Conservation (phyloP, 108 stramenopile species). For the Skeletonema potamos region DNA sequence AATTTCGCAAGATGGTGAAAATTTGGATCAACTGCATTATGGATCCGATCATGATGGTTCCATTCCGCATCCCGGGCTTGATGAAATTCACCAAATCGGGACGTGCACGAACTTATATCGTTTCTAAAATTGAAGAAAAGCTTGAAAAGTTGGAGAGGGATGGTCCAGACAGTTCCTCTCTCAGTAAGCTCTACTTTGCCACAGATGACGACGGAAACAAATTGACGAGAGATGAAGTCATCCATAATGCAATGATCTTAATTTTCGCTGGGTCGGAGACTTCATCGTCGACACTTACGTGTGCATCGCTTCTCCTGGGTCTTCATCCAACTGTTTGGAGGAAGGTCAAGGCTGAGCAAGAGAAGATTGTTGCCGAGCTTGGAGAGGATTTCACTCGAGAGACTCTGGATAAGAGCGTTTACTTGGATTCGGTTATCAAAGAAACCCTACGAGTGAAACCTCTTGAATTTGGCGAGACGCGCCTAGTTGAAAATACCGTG, state of each 20-base stretch:
- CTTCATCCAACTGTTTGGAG: slow-evolving; percentile 40
- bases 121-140: slow-evolving; percentile 43
- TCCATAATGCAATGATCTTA: slow-evolving; percentile 45
- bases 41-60: slow-evolving; percentile 16
- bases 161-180: slow-evolving; percentile 45
- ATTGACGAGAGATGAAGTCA: slow-evolving; percentile 32
- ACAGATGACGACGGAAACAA: slow-evolving; percentile 27
- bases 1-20: slow-evolving; percentile 24
- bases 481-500: slow-evolving; percentile 15
- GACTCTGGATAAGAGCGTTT: slow-evolving; percentile 29
- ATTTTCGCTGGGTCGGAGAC: slow-evolving; percentile 54
- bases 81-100: slow-evolving; percentile 2
- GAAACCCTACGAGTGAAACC: slow-evolving; percentile 49
- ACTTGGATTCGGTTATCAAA: slow-evolving; percentile 45
- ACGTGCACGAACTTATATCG: slow-evolving; percentile 24
- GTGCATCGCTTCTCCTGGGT: slow-evolving; percentile 30
- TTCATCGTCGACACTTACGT: slow-evolving; percentile 43
- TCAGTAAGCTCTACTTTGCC: slow-evolving; percentile 43
- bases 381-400: slow-evolving; percentile 19
- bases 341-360: slow-evolving; percentile 42
- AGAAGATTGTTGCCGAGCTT: slow-evolving; percentile 9
- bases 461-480: slow-evolving; percentile 7
- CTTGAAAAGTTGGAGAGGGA: slow-evolving; percentile 25
- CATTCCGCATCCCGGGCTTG: slow-evolving; percentile 8
- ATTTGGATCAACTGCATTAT: slow-evolving; percentile 15